phyloP scores from a whole-genome alignment of 2,329 filamentous ascomycete genomes.

The Knufia petricola region DNA sequence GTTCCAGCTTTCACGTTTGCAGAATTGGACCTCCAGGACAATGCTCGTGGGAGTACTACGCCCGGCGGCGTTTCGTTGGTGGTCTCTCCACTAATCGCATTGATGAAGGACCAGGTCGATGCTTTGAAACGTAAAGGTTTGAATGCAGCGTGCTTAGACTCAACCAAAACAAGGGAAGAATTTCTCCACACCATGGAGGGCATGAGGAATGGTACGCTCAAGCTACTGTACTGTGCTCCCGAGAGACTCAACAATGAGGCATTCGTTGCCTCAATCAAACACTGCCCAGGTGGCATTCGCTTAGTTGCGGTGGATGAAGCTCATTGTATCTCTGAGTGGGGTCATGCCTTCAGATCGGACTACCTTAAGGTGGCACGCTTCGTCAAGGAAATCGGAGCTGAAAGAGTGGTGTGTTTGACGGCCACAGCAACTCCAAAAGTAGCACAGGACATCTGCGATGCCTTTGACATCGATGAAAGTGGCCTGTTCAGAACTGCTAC shows the following conservation, averaged over 20 bases:
- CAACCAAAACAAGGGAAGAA: slow-evolving; percentile 59
- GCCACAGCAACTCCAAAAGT: slow-evolving; percentile 78
- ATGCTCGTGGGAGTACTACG: too few relatives aligned
- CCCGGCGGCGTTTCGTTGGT: slow-evolving; percentile 83
- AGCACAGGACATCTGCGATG: slow-evolving; percentile 65
- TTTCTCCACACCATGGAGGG: slow-evolving; percentile 64
- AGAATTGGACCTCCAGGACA: too few relatives aligned
- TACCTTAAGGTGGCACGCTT: slow-evolving; percentile 53
- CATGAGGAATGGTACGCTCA: slow-evolving; percentile 79
- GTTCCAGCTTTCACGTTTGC: too few relatives aligned
- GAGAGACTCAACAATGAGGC: slow-evolving; percentile 70
- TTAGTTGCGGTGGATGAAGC: slow-evolving; percentile 83
- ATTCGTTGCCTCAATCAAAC: slow-evolving; percentile 68
- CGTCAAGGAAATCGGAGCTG: slow-evolving; percentile 69
- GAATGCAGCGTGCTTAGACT: slow-evolving; percentile 76
- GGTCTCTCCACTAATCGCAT: slow-evolving; percentile 73
- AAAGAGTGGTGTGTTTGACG: slow-evolving; percentile 82
- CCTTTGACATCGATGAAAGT: slow-evolving; percentile 41
- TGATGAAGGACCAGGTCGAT: slow-evolving; percentile 94
- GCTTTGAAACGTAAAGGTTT: slow-evolving; percentile 65
- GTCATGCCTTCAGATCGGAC: slow-evolving; percentile 83
- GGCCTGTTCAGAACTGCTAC: slow-evolving; percentile 72
- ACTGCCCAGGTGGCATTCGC: slow-evolving; percentile 46
- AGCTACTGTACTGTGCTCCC: slow-evolving; percentile 86
- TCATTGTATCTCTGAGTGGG: slow-evolving; percentile 95